phyloP scores from a whole-genome alignment of 495 filamentous ascomycete genomes.

The Tuber magnatum region DNA sequence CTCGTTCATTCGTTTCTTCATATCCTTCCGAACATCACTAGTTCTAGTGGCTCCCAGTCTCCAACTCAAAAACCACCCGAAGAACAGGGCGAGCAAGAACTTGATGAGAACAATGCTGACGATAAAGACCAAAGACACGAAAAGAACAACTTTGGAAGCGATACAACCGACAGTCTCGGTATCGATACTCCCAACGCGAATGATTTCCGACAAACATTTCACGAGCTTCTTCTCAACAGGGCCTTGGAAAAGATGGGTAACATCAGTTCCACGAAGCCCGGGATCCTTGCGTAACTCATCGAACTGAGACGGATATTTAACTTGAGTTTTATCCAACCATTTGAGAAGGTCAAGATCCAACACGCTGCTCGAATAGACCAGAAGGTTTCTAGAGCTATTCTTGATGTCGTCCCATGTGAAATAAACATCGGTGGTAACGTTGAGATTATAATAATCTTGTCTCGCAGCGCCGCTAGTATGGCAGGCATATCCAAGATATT shows the following conservation, averaged over 20 bases:
- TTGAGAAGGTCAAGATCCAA: slow-evolving; percentile 82
- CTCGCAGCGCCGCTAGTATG: slow-evolving; percentile 66
- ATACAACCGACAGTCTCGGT: slow-evolving; percentile 97
- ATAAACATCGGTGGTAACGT: slow-evolving; percentile 66
- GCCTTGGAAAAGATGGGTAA: slow-evolving; percentile 78
- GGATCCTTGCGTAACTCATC: slow-evolving; percentile 70
- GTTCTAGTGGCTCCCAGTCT: slow-evolving; percentile 73
- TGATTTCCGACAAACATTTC: slow-evolving; percentile 80
- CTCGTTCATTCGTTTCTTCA: slow-evolving; percentile 75
- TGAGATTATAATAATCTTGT: slow-evolving; percentile 63
- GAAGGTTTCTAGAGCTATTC: slow-evolving; percentile 78
- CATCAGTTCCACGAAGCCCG: slow-evolving; percentile 74
- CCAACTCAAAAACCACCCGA: slow-evolving; percentile 89
- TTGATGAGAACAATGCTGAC: slow-evolving; percentile 78
- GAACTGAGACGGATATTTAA: slow-evolving; percentile 70
- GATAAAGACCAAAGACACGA: slow-evolving; percentile 88
- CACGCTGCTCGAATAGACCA: slow-evolving; percentile 89
- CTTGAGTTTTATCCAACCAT: slow-evolving; percentile 83
- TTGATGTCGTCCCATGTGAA: slow-evolving; percentile 93
- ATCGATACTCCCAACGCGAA: slow-evolving; percentile 91
- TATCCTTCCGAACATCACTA: slow-evolving; percentile 53
- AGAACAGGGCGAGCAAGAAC: slow-evolving; percentile 81
- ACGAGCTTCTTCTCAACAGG: slow-evolving; percentile 69
- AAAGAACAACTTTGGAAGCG: slow-evolving; percentile 93
- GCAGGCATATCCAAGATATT: slow-evolving; percentile 78